Evolutionary conservation across 495 filamentous ascomycete genomes (phyloP).

Genomic region (Barbatosphaeria neglecta): DNA sequence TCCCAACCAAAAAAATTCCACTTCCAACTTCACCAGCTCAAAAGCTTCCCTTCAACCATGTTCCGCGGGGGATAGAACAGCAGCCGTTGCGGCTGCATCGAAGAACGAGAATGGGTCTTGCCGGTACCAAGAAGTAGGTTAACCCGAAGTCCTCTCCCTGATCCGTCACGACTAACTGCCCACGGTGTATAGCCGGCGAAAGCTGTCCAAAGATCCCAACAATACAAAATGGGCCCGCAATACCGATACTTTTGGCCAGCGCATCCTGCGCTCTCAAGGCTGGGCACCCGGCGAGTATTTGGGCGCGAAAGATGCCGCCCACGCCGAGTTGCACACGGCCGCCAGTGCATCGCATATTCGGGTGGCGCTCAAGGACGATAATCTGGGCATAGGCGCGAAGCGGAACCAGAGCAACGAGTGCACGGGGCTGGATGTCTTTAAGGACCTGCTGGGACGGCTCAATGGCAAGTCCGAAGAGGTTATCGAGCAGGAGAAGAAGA

Average conservation of each 20-base stretch:
- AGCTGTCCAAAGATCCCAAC: conserved; percentile 81
- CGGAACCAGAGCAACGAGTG: conserved; percentile 56
- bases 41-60: not conserved
- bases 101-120: not conserved
- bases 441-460: conserved; percentile 70
- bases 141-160: too few species aligned
- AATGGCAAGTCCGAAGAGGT: conserved; percentile 72
- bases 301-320: conserved; percentile 59
- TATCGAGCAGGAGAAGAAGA: conserved; percentile 52
- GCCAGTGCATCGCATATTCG: conserved; percentile 69
- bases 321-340: conserved; percentile 61
- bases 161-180: conserved; percentile 10
- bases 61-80: not conserved
- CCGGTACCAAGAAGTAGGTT: not conserved
- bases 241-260: conserved; percentile 72
- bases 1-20: not conserved
- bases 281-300: conserved; percentile 79
- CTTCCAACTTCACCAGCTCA: not conserved
- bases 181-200: conserved; percentile 49
- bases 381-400: conserved; percentile 75
- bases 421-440: conserved; percentile 71
- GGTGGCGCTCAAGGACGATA: conserved; percentile 77
- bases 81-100: not conserved
- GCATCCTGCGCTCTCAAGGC: conserved; percentile 72
- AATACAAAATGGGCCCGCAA: conserved; percentile 84